Conservation (phyloP, 768 basidiomycete genomes). For the Lactarius vividus region DNA sequence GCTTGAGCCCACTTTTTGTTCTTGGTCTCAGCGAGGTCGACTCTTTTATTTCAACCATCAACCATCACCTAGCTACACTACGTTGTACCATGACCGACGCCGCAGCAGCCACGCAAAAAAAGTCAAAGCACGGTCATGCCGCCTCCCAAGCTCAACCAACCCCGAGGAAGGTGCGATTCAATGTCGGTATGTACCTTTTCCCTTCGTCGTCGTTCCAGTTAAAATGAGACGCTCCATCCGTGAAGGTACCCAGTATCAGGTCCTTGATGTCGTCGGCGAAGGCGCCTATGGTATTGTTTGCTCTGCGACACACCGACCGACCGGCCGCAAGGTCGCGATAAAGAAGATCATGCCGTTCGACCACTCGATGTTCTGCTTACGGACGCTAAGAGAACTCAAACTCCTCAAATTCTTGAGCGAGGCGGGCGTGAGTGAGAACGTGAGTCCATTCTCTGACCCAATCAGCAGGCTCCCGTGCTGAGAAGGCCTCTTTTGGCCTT, state of each 20-base stretch:
- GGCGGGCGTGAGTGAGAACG: constrained; percentile 87
- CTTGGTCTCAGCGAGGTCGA: constrained; percentile 8
- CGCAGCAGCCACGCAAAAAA: constrained; percentile 31
- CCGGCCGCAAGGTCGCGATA: constrained; percentile 86
- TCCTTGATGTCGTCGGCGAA: constrained; percentile 86
- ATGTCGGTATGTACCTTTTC: constrained; percentile 55
- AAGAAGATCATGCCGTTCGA: constrained; percentile 96
- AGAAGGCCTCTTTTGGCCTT: neutral
- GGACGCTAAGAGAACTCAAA: constrained; percentile 58
- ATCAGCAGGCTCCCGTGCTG: neutral
- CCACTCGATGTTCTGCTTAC: constrained; percentile 88
- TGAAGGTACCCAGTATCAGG: constrained; percentile 53
- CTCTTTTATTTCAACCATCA: constrained; percentile 19
- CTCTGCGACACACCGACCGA: constrained; percentile 76
- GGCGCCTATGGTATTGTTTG: constrained; percentile 94
- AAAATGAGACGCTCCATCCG: neutral
- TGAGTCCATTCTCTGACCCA: constrained; percentile 33
- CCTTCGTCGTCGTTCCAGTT: neutral
- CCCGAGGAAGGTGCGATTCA: constrained; percentile 84
- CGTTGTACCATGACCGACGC: constrained; percentile 26
- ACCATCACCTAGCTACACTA: constrained; percentile 22
- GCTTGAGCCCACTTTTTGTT: constrained; percentile 18
- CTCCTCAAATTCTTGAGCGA: constrained; percentile 77
- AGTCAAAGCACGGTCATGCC: constrained; percentile 48
- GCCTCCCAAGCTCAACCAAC: constrained; percentile 49